Evolutionary conservation across 1,139 yeast genomes (phyloP), one percentile per base, ranked within the genome.

Genomic region (Pichia sp.): DNA sequence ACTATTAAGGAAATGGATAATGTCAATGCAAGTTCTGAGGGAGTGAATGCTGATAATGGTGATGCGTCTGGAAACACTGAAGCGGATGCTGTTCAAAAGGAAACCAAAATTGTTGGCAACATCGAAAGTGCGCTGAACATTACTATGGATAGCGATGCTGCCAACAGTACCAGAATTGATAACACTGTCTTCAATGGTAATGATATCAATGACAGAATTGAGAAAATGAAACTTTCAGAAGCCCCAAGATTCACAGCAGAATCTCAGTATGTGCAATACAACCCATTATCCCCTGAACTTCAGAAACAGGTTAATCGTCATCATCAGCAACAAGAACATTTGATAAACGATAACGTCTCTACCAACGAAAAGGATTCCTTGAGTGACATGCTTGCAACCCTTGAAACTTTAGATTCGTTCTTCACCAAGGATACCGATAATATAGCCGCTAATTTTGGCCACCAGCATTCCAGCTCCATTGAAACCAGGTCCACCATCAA

Each of bases 371-470:
- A 72, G 4, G 83, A 75, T 43, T 80, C 95, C 0, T 69, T 91
- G 52, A 86, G 94, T 55, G 86, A 87, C 52, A 87, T 91, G 82
- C 83, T 95, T 79, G 95, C 96, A 0, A 94, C 94, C n/a, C 66
- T 91, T 44, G 97, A 88, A 52, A 94, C 87, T 52, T 70, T 91
- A 48, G 97, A 91, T 56, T 80, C 91, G 11, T 91, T 91, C 56
- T 91, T 91, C 61, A 84, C 95, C 1, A 81, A 78, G 36, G 93
- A 82, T 39, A 38, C 62, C 16, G 61, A 64, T 31, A 53, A 45
- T 22, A 37, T 51, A n/a, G 43, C 47, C 8, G 49, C 45, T 9
- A 36, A 46, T 8, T 49, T 47, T 38, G 52, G 55, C 4, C 60
- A 56, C 34, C 53, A 55, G 33, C 51, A 56, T 39, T 58, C 50